Evolutionary conservation across 176 grass and related monocot species (phyloP).

Genomic region (Aegilops tauschii): DNA sequence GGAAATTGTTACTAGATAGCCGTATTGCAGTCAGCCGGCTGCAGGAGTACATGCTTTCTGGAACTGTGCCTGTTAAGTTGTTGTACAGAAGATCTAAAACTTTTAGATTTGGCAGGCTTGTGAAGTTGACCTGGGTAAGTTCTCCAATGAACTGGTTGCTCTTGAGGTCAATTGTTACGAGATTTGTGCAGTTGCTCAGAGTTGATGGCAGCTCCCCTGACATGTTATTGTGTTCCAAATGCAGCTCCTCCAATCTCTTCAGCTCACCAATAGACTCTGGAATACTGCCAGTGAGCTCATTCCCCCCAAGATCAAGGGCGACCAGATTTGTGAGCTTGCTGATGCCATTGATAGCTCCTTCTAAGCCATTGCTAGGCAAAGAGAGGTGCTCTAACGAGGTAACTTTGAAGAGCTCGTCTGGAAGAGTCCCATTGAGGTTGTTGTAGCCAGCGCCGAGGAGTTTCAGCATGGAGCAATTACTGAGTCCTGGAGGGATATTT

Average conservation of each 20-base stretch:
- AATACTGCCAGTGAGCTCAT: conserved; percentile 1
- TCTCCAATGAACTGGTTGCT: conserved; percentile 31
- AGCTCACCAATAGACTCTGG: conserved; percentile 40
- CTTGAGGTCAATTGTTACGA: conserved; percentile 38
- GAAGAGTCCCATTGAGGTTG: conserved; percentile 22
- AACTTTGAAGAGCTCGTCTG: conserved; percentile 21
- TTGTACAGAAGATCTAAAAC: conserved; percentile 33
- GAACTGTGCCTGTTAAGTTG: conserved; percentile 31
- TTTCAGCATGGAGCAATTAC: conserved; percentile 30
- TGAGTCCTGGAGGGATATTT: conserved; percentile 13
- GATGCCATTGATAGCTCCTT: neutral
- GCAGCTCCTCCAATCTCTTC: conserved; percentile 25
- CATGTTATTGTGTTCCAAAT: conserved; percentile 28
- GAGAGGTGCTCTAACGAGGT: conserved; percentile 28
- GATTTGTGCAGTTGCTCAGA: conserved; percentile 29
- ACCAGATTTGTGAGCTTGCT: conserved; percentile 34
- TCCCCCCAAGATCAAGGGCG: conserved; percentile 37
- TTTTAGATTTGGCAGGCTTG: conserved; percentile 31
- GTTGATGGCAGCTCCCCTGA: conserved; percentile 34
- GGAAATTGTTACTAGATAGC: neutral
- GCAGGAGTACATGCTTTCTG: conserved; percentile 58
- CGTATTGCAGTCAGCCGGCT: conserved; percentile 31
- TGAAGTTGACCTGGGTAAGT: conserved; percentile 40
- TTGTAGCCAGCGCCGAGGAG: conserved; percentile 30
- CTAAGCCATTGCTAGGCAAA: conserved; percentile 25